phyloP scores from a whole-genome alignment of 2,329 filamentous ascomycete species.

The Thelonectria olida region DNA sequence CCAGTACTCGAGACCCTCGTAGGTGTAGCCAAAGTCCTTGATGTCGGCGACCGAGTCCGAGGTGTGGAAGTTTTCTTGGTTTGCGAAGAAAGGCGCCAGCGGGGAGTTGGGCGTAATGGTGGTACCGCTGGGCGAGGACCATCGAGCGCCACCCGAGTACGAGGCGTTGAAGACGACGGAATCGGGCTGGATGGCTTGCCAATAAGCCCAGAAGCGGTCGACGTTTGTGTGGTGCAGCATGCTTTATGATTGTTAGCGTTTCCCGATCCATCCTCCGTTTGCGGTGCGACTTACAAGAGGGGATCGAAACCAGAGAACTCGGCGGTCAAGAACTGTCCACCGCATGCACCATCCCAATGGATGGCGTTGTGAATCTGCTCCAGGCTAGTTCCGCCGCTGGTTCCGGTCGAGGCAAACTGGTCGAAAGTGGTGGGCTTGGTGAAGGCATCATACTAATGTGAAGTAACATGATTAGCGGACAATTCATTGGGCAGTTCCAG shows the following conservation, averaged over 20 bases:
- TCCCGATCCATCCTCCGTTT: too few species aligned
- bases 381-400: constrained; percentile 48
- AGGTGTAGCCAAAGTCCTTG: constrained; percentile 50
- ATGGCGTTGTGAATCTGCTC: constrained; percentile 55
- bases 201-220: constrained; percentile 70
- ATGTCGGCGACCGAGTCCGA: constrained; percentile 46
- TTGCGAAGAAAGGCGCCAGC: constrained; percentile 60
- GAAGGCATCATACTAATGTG: constrained; percentile 51
- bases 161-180: constrained; percentile 46
- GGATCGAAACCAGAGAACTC: constrained; percentile 57
- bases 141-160: constrained; percentile 49
- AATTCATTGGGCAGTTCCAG: background rate
- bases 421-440: constrained; percentile 47
- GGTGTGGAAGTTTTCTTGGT: constrained; percentile 53
- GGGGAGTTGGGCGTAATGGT: constrained; percentile 54
- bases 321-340: constrained; percentile 51
- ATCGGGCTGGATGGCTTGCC: constrained; percentile 54
- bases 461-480: constrained; percentile 7
- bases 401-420: constrained; percentile 46
- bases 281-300: constrained; percentile 54
- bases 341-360: constrained; percentile 53
- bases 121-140: constrained; percentile 51
- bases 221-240: constrained; percentile 66
- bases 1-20: constrained; percentile 49
- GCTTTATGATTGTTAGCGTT: constrained; percentile 27